Percentiles rank a stretch among this genome's conserved stretches.
Conservation (phyloP, 2,329 filamentous ascomycete genomes). For the Ambrosiella xylebori region DNA sequence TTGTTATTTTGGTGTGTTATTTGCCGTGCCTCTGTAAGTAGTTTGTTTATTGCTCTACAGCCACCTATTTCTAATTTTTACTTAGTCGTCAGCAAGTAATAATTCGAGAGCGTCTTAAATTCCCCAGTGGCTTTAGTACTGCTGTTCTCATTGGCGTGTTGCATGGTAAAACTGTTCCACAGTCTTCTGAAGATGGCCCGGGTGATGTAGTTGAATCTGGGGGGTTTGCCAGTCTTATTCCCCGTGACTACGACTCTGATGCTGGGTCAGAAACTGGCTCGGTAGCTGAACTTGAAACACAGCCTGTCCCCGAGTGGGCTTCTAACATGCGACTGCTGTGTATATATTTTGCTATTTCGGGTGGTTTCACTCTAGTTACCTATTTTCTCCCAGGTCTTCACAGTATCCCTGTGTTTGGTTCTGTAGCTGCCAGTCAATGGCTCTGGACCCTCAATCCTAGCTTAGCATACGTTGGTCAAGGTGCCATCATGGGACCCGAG, state of each 20-base stretch:
- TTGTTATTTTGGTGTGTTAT: constrained; percentile 92
- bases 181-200: constrained; percentile 4
- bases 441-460: constrained; percentile 94
- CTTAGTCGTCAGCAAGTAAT: constrained; percentile 67
- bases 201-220: constrained; percentile 15
- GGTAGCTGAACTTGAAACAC: constrained; percentile 19
- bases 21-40: constrained; percentile 66
- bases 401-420: constrained; percentile 73
- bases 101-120: constrained; percentile 78
- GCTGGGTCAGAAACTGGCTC: constrained; percentile 15
- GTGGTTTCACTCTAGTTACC: constrained; percentile 58
- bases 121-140: constrained; percentile 89
- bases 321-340: constrained; percentile 37
- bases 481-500: constrained; percentile 93
- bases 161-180: constrained; percentile 40
- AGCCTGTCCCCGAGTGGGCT: constrained; percentile 22
- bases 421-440: constrained; percentile 58
- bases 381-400: constrained; percentile 81
- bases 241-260: constrained; percentile 17
- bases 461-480: constrained; percentile 91
- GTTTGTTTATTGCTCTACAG: not conserved
- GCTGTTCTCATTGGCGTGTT: constrained; percentile 83
- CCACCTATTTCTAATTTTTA: not conserved
- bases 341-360: constrained; percentile 40
- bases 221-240: constrained; percentile 27